A percentile compares a stretch with the other conserved stretches of the same genome.
phyloP scores from a whole-genome alignment of 441 rosid genomes.

The Capsella rubella region DNA sequence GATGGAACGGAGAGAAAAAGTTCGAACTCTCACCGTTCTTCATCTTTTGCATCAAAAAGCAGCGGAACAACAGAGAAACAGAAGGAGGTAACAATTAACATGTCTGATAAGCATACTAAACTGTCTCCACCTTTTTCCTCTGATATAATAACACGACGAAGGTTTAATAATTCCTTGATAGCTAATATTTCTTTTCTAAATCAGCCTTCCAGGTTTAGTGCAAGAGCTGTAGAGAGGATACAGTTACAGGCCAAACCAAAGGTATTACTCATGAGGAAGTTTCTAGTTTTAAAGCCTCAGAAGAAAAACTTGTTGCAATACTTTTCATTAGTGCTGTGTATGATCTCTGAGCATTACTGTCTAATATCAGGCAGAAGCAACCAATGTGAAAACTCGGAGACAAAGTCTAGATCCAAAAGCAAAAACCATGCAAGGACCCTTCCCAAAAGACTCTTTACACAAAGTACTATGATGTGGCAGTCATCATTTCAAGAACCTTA shows the following conservation, averaged over 20 bases:
- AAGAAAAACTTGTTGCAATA: neutral
- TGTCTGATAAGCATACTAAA: conserved; percentile 8
- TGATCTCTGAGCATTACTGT: neutral
- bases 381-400: conserved; percentile 54
- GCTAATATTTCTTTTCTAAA: conserved; percentile 23
- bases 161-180: neutral
- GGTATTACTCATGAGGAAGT: conserved; percentile 49
- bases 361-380: conserved; percentile 64
- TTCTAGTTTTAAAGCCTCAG: neutral
- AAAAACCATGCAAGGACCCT: conserved; percentile 51
- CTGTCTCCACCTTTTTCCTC: neutral
- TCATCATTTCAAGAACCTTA: conserved; percentile 17
- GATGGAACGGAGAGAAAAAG: conserved; percentile 47
- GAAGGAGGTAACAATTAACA: conserved; percentile 67
- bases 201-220: conserved; percentile 57
- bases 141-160: neutral
- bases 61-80: conserved; percentile 53
- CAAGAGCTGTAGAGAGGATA: conserved; percentile 52
- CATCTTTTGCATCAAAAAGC: conserved; percentile 57
- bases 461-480: conserved; percentile 56
- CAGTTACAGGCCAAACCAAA: conserved; percentile 56
- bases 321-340: conserved; percentile 2
- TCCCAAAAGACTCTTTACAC: conserved; percentile 52
- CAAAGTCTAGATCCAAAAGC: conserved; percentile 58
- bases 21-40: conserved; percentile 42